Evolutionary conservation across 2,329 filamentous ascomycete species (phyloP), one percentile per base, ranked within the genome.

Genomic region (Pestalotiopsis sp.): DNA sequence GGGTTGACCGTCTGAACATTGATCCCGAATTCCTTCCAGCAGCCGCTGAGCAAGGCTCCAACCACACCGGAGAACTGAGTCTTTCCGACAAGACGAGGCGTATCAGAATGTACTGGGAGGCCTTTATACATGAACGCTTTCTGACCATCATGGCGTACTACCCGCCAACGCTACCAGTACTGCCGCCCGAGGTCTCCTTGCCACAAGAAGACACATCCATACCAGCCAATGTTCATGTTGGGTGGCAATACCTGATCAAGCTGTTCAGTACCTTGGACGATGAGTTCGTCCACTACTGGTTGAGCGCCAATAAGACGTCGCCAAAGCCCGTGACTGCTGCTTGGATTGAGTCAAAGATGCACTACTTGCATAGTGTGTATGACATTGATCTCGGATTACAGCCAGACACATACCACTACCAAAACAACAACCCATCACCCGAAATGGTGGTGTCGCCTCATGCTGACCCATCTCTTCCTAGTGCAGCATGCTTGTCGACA

Each of bases 341-440:
- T 17, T 63, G 60, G 60, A 63, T 63, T 14, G 38, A 63, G 60
- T 11, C 60, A 10, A 63, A 63, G 24, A 63, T 63, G 60, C 60
- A 63, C 20, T 52, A 63, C 39, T 52, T 63, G 60, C 17, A 44
- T 48, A n/a, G 24, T 48, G 14, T 63, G 20, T 48, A 52, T 20
- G 38, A 63, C 20, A 48, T 44, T 22, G 39, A 63, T 17, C 60
- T 44, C 2, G 60, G 48, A 13, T 14, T 48, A 13, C 20, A 48
- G 11, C 38, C 14, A 4, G 60, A 48, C 24, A 20, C 30, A 13
- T 35, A 20, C 17, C 35, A 20, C 13, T 11, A 10, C n/a, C 11
- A 20, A 1, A 20, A n/a, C 38, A 20, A n/a, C 38, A 14, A 35
- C 24, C 24, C n/a, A 20, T 22, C 35, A 4, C 9, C n/a, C 3